Conservation (phyloP, 108 stramenopile species). For the Cylindrotheca closterium region DNA sequence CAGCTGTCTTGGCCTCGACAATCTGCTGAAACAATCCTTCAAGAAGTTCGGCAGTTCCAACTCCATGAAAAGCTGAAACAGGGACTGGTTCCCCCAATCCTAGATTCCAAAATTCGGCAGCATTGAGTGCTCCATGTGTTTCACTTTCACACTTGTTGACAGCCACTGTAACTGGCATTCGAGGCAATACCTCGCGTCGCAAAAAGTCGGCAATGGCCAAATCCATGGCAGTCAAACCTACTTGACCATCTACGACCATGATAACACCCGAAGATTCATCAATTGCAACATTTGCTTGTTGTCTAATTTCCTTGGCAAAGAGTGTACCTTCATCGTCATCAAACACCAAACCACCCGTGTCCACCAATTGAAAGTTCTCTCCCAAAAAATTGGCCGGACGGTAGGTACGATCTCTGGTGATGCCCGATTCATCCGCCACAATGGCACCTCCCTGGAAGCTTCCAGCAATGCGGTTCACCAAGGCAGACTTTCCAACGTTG, state of each 20-base stretch:
- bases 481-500: constrained; percentile 97
- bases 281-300: constrained; percentile 94
- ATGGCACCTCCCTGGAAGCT: constrained; percentile 89
- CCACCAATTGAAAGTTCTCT: constrained; percentile 89
- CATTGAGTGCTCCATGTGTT: constrained; percentile 65
- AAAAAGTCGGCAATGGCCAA: constrained; percentile 86
- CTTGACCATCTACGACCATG: constrained; percentile 92
- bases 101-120: constrained; percentile 93
- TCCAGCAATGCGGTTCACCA: constrained; percentile 91
- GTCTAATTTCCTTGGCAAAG: constrained; percentile 91
- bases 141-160: constrained; percentile 98
- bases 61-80: constrained; percentile 95
- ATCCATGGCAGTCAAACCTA: constrained; percentile 84
- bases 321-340: constrained; percentile 85
- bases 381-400: constrained; percentile 88
- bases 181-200: constrained; percentile 64
- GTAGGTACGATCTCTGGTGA: constrained; percentile 96
- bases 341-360: constrained; percentile 96
- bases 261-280: constrained; percentile 88
- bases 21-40: constrained; percentile 82
- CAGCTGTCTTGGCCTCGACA: constrained; percentile 65
- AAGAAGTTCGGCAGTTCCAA: constrained; percentile 93
- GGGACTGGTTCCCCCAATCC: constrained; percentile 95
- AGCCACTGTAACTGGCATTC: constrained; percentile 86
- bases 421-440: constrained; percentile 93